Percentiles rank a stretch among this genome's conserved stretches.
These are phyloP conservation scores for Solanum medicagineum DNA, from an alignment of 257 asterid genomes.

Conservation along the genomic window DNA sequence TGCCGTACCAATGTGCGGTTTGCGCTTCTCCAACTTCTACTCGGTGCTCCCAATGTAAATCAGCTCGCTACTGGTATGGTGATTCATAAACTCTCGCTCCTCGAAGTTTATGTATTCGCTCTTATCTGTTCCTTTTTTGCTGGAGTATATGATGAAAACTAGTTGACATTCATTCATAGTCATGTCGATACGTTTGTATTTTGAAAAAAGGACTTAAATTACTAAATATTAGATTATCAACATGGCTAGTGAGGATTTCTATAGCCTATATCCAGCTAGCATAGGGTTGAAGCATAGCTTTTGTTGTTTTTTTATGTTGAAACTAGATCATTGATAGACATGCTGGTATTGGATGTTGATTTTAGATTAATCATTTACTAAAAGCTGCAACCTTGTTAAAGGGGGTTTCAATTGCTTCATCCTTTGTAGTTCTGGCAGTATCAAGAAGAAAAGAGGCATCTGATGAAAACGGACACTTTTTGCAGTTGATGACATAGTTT, in stretches of 20 bases:
- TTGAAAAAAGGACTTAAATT: neutral
- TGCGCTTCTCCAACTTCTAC: conserved; percentile 56
- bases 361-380: neutral
- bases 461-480: neutral
- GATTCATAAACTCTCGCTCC: neutral
- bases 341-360: neutral
- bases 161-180: neutral
- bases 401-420: neutral
- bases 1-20: conserved; percentile 54
- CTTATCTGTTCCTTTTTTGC: neutral
- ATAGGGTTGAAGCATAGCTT: neutral
- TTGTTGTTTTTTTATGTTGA: neutral
- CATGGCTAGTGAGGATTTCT: neutral
- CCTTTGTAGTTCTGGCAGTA: neutral
- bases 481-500: neutral
- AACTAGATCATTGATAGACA: neutral
- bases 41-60: conserved; percentile 67
- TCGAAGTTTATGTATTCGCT: neutral
- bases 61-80: conserved; percentile 71
- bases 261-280: neutral
- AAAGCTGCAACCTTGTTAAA: neutral
- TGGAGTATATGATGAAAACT: neutral
- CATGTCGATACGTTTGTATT: neutral
- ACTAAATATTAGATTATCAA: neutral
- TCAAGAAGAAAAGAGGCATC: neutral